Evolutionary conservation across 768 basidiomycete species (phyloP), one percentile per base, ranked within the genome.

Genomic region (Collybia sp.): DNA sequence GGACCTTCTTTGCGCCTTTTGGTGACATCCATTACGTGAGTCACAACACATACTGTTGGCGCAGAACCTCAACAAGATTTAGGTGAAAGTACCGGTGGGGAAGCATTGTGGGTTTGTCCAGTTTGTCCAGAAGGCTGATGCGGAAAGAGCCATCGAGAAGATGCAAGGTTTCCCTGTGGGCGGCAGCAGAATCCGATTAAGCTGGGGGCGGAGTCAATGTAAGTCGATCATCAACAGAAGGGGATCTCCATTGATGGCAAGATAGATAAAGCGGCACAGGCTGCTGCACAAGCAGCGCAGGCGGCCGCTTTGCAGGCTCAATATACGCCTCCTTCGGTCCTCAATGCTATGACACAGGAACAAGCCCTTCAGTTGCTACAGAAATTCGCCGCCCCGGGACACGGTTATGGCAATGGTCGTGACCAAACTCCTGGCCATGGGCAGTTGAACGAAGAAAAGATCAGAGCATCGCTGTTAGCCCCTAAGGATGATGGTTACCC

Each of bases 81-180:
- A 91, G 89, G 93, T 95, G 59, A 95, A 94, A 65, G 93, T 96
- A n/a, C 93, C 93, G 10, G 85, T 90, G 37, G 92, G 91, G 42
- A 95, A 95, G 59, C 89, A 93, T 53, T 96, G 93, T 56, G 93
- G 93, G 1, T 96, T 96, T 58, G 93, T 96, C 38, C 93, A 96
- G 66, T 96, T 92, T 57, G 88, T 95, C 19, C 79, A 84, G 53
- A 93, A 95, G 65, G 81, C 80, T 9, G 93, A 96, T 64, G 93
- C 93, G 10, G 92, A 94, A 63, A 75, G 80, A 32, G 92, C 93
- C 8, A 96, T 96, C 50, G 88, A 93, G 67, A 92, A 90, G 67
- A 93, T 95, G 93, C 93, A 95, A 70, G 93, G 92, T 18, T 95
- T 93, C 61, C 91, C 92, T 3, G 85, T 96, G 53, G 92, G 90